phyloP scores from a whole-genome alignment of 2,329 filamentous ascomycete species.

The Dothidotthia symphoricarpi region DNA sequence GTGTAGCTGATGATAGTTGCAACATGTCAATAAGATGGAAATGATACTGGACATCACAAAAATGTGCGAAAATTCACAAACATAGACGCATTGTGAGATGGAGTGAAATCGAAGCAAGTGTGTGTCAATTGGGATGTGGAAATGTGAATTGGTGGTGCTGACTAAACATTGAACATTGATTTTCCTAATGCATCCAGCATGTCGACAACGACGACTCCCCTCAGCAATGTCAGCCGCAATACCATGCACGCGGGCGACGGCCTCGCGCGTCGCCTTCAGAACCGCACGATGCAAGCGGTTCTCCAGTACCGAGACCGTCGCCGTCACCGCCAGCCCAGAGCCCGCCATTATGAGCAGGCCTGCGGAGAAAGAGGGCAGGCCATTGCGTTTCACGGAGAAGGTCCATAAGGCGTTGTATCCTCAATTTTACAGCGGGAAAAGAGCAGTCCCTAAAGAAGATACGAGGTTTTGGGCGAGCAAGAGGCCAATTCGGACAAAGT shows the following conservation, averaged over 20 bases:
- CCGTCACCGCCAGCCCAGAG: slow-evolving; percentile 6
- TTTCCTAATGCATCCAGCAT: slow-evolving; percentile 18
- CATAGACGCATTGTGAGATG: too few relatives aligned
- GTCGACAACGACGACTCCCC: slow-evolving; percentile 8
- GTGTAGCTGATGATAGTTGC: neutral
- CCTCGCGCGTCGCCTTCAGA: slow-evolving; percentile 19
- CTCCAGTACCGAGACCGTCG: slow-evolving; percentile 19
- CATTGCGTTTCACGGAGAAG: slow-evolving; percentile 4
- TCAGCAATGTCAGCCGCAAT: slow-evolving; percentile 57
- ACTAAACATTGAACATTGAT: slow-evolving; percentile 10
- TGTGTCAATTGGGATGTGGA: too few relatives aligned
- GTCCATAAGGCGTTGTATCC: slow-evolving; percentile 24
- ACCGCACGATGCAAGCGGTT: slow-evolving; percentile 19
- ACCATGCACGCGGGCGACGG: slow-evolving; percentile 58
- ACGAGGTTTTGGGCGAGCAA: slow-evolving; percentile 3
- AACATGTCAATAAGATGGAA: too few relatives aligned
- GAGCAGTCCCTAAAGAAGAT: slow-evolving; percentile 10
- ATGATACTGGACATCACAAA: too few relatives aligned
- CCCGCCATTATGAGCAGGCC: slow-evolving; percentile 10
- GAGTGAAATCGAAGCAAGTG: too few relatives aligned
- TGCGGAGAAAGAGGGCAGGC: slow-evolving; percentile 2
- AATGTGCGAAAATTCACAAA: too few relatives aligned
- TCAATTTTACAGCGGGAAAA: slow-evolving; percentile 10
- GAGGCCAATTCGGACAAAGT: neutral
- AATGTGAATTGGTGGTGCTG: neutral